These are phyloP conservation scores for Rubus parviflorus DNA, from an alignment of 306 rosid species.

Conservation along the genomic window DNA sequence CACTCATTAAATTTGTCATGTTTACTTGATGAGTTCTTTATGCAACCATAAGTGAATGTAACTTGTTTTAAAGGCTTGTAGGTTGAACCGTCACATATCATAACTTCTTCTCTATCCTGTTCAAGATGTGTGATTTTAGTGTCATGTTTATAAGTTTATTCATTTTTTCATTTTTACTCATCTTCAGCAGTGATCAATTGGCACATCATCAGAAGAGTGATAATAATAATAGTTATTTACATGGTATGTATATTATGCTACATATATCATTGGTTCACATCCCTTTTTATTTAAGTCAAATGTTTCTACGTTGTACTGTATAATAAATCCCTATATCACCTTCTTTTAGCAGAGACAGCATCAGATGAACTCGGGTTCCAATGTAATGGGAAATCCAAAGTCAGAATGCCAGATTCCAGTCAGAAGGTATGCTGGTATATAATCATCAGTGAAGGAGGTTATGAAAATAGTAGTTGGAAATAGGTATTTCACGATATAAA, in stretches of 20 bases:
- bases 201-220: conserved; percentile 15
- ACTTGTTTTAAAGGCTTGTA: too few species aligned
- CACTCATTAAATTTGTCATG: too few species aligned
- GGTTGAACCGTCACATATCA: too few species aligned
- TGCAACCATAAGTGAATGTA: too few species aligned
- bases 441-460: neutral
- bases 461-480: neutral
- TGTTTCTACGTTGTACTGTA: neutral
- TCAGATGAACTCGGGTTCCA: conserved; percentile 40
- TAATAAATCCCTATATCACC: neutral
- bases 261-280: neutral
- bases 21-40: too few species aligned
- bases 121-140: too few species aligned
- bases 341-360: conserved; percentile 39
- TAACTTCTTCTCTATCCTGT: too few species aligned
- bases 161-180: too few species aligned
- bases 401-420: conserved; percentile 34
- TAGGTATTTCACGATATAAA: neutral
- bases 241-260: neutral
- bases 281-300: neutral
- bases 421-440: conserved; percentile 41
- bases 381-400: conserved; percentile 47
- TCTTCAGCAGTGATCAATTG: conserved; percentile 7
- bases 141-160: too few species aligned
- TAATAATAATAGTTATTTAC: neutral